A percentile compares a stretch with the other conserved stretches of the same genome.
Evolutionary conservation across 352 stramenopile species (phyloP).

Genomic region (Globisporangium spinosum): DNA sequence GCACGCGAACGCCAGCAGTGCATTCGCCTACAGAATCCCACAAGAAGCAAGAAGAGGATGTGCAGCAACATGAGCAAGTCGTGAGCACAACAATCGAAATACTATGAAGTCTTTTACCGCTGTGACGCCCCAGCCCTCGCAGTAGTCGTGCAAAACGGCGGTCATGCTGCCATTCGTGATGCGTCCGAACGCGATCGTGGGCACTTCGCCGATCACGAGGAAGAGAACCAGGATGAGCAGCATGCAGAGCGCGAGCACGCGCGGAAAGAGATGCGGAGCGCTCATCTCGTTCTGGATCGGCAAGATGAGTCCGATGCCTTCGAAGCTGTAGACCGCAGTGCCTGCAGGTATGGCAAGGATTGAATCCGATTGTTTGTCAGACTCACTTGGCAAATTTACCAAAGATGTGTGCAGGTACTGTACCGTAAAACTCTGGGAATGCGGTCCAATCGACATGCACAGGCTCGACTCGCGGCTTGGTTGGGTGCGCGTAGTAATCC

Average conservation of each 20-base stretch:
- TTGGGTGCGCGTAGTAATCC: slow-evolving; percentile 45
- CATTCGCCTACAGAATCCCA: slow-evolving; percentile 41
- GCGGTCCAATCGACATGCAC: slow-evolving; percentile 32
- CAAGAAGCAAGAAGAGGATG: slow-evolving; percentile 1
- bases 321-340: slow-evolving; percentile 79
- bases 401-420: neutral
- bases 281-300: slow-evolving; percentile 80
- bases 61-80: neutral
- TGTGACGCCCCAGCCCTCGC: slow-evolving; percentile 60
- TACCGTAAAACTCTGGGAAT: slow-evolving; percentile 67
- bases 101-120: slow-evolving; percentile 26
- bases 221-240: slow-evolving; percentile 70
- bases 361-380: neutral
- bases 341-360: slow-evolving; percentile 18
- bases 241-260: slow-evolving; percentile 59
- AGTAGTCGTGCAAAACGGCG: slow-evolving; percentile 68
- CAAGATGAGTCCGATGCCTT: slow-evolving; percentile 73
- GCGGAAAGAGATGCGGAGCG: slow-evolving; percentile 47
- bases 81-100: neutral
- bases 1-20: slow-evolving; percentile 67
- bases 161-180: slow-evolving; percentile 83
- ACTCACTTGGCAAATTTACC: neutral
- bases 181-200: slow-evolving; percentile 59
- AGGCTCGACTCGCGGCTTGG: slow-evolving; percentile 20
- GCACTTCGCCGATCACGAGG: slow-evolving; percentile 65